Percentiles rank a stretch among this genome's conserved stretches.
These are phyloP conservation scores for Fusarium sp. DNA, from an alignment of 2,329 filamentous ascomycete species.

Conservation along the genomic window DNA sequence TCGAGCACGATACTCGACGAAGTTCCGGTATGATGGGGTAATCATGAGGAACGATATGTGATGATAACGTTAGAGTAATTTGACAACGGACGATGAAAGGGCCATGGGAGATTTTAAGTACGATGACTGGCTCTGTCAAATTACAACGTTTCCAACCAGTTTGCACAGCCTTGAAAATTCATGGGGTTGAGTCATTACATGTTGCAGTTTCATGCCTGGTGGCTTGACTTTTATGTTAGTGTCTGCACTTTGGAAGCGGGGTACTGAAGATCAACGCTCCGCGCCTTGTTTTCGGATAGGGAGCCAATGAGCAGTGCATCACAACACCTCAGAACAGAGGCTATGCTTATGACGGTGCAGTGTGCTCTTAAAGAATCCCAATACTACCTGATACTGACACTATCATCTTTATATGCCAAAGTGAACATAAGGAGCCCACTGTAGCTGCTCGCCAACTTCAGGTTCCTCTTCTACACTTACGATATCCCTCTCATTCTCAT, in stretches of 20 bases:
- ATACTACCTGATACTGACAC: not conserved
- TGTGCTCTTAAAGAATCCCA: not conserved
- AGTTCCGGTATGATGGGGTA: not conserved
- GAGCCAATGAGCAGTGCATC: not conserved
- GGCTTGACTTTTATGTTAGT: not conserved
- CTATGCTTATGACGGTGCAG: not conserved
- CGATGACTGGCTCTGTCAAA: not conserved
- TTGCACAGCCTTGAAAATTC: not conserved
- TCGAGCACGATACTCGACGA: not conserved
- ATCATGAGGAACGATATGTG: no score
- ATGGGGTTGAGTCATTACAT: not conserved
- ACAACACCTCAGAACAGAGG: accelerated
- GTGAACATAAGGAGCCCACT: not conserved
- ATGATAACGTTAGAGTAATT: not conserved
- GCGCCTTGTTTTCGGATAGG: accelerated
- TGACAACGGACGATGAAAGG: not conserved
- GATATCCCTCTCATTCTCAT: not conserved
- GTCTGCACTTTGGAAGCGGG: not conserved
- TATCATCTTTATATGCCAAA: not conserved
- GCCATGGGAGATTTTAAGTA: not conserved
- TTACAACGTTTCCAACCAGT: not conserved
- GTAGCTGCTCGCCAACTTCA: accelerated
- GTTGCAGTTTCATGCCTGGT: not conserved
- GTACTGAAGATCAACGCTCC: not conserved
- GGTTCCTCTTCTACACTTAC: not conserved